Conservation (phyloP, 2,329 filamentous ascomycete species). For the Fusarium sp. region DNA sequence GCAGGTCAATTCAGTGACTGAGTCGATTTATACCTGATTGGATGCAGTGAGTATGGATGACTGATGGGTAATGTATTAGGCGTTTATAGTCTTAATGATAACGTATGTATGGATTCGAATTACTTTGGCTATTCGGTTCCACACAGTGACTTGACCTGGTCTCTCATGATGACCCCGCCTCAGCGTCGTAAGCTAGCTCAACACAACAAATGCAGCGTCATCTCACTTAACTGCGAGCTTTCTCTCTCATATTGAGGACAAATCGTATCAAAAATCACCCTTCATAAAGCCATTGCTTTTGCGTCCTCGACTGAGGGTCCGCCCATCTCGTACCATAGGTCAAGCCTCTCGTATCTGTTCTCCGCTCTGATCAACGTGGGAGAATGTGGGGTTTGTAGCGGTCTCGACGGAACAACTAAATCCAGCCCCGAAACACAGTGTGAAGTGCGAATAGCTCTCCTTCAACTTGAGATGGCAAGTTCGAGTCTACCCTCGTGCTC, state of each 20-base stretch:
- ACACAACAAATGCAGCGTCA: not conserved
- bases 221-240: slow-evolving; percentile 7
- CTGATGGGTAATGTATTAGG: not conserved
- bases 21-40: slow-evolving; percentile 81
- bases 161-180: not conserved
- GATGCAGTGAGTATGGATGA: not conserved
- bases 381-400: slow-evolving; percentile 29
- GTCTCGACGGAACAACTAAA: slow-evolving; percentile 37
- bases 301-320: not conserved
- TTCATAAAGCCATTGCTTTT: not conserved
- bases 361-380: slow-evolving; percentile 20
- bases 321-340: slow-evolving; percentile 32
- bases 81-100: not conserved
- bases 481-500: not conserved
- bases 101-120: not conserved
- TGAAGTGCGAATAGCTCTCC: not conserved
- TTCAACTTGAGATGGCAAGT: not conserved
- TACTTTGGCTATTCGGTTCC: not conserved
- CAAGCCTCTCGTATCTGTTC: slow-evolving; percentile 13
- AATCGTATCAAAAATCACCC: not conserved
- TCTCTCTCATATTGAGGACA: not conserved
- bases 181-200: slow-evolving; percentile 16
- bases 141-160: not conserved
- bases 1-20: slow-evolving; percentile 86
- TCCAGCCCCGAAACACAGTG: slow-evolving; percentile 36